A percentile compares a stretch with the other conserved stretches of the same genome.
Conservation (phyloP, 768 basidiomycete genomes). For the Calocera viscosa region DNA sequence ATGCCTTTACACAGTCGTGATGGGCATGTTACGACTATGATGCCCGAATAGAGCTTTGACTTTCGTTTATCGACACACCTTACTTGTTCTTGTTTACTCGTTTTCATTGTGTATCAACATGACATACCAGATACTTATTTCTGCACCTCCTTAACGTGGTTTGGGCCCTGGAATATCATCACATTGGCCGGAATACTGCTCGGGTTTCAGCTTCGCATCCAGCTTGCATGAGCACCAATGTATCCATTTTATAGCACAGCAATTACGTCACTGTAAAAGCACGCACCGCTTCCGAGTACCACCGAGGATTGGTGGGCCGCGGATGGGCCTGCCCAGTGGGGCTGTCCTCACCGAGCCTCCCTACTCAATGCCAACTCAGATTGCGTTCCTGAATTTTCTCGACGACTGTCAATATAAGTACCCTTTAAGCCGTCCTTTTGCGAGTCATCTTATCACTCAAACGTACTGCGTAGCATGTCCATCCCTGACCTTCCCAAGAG, state of each 20-base stretch:
- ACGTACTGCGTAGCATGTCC: not conserved
- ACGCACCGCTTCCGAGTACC: too few species aligned
- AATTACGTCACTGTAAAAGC: too few species aligned
- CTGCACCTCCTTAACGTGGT: not conserved
- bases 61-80: not conserved
- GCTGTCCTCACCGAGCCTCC: too few species aligned
- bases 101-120: slow-evolving; percentile 8
- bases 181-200: not conserved
- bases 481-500: not conserved
- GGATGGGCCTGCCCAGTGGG: too few species aligned
- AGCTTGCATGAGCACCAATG: not conserved
- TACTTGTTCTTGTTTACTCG: slow-evolving; percentile 1
- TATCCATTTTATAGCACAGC: too few species aligned
- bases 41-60: slow-evolving; percentile 1
- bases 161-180: not conserved
- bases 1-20: not conserved
- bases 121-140: slow-evolving; percentile 7
- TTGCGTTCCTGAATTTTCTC: too few species aligned
- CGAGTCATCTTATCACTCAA: too few species aligned
- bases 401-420: too few species aligned
- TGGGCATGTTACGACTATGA: slow-evolving; percentile 6
- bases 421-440: too few species aligned
- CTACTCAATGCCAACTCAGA: too few species aligned
- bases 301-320: too few species aligned
- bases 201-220: not conserved